Evolutionary conservation across 495 filamentous ascomycete species (phyloP), one percentile per base, ranked within the genome.

Genomic region (Gamarada debralockiae): DNA sequence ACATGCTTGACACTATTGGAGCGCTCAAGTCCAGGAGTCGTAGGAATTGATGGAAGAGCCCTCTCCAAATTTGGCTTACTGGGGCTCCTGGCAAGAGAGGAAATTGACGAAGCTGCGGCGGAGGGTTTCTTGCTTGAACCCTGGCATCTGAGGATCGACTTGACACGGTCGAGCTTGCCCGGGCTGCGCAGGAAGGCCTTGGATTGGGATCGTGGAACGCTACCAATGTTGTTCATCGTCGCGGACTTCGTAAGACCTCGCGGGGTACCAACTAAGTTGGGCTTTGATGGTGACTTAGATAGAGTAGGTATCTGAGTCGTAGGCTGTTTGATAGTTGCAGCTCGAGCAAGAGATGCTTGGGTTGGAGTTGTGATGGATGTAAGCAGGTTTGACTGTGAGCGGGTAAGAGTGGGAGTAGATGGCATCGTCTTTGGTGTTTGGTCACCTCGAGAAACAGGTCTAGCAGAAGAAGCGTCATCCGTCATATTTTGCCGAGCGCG

Each of bases 311-410:
- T 62, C 39, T 59, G 60, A 31, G 74, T 78, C n/a, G 33, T 25
- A 24, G 44, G 33, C 13, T 48, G 46, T 68, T 85, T 92, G 43
- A 77, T 63, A 59, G 76, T 89, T 47, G 69, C 64, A 33, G 75
- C 66, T 18, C 89, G 85, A 20, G 85, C 81, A 37, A 87, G 62
- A 0, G 88, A 90, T n/a, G 89, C 73, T 60, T 86, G 87, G 27
- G 89, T 95, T 0, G 90, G 91, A 1, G 88, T 92, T 68, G 84
- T 79, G 40, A 91, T 67, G 14, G 79, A 79, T 18, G 65, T 62
- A 25, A 61, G 50, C 6, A 73, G 55, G 52, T 24, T 67, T 73
- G 45, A 56, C 66, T 70, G 56, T 71, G 57, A 9, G 54, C 52
- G 27, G 62, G 46, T 14, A 33, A 66, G 45, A 47, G 64, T 60